Conservation (phyloP, 192 early-diverging fungal species). For the Kappamyces sp. region DNA sequence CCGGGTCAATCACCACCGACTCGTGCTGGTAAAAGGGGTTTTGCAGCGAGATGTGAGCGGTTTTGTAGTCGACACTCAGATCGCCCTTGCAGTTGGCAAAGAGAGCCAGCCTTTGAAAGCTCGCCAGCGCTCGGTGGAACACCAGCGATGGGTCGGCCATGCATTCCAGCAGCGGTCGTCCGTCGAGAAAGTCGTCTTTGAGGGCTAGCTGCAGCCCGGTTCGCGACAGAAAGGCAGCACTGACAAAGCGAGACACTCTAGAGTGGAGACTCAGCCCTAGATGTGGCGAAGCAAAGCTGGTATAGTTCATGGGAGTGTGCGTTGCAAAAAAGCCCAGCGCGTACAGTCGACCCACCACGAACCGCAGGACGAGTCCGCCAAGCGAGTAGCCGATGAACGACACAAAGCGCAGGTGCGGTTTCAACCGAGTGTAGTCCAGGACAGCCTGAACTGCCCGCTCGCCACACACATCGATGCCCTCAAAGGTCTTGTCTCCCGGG, state of each 20-base stretch:
- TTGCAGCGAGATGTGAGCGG: too few species aligned
- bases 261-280: constrained; percentile 24
- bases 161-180: constrained; percentile 22
- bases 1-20: constrained; percentile 20
- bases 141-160: constrained; percentile 29
- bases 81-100: constrained; percentile 30
- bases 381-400: constrained; percentile 49
- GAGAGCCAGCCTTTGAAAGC: constrained; percentile 16
- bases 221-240: constrained; percentile 9
- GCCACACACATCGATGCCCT: constrained; percentile 41
- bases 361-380: constrained; percentile 46
- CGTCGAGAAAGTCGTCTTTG: constrained; percentile 21
- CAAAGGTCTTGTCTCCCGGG: constrained; percentile 24
- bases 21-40: constrained; percentile 24
- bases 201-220: constrained; percentile 28
- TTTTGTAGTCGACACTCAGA: too few species aligned
- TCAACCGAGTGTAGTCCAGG: not conserved
- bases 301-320: constrained; percentile 31
- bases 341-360: constrained; percentile 40
- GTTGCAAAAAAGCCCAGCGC: constrained; percentile 21
- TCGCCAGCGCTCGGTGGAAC: constrained; percentile 28
- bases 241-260: constrained; percentile 21
- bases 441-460: constrained; percentile 12
- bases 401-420: constrained; percentile 22
- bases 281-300: constrained; percentile 46